These are phyloP conservation scores for Giardia duodenalis DNA, from an alignment of 208 protist genomes.

Conservation along the genomic window DNA sequence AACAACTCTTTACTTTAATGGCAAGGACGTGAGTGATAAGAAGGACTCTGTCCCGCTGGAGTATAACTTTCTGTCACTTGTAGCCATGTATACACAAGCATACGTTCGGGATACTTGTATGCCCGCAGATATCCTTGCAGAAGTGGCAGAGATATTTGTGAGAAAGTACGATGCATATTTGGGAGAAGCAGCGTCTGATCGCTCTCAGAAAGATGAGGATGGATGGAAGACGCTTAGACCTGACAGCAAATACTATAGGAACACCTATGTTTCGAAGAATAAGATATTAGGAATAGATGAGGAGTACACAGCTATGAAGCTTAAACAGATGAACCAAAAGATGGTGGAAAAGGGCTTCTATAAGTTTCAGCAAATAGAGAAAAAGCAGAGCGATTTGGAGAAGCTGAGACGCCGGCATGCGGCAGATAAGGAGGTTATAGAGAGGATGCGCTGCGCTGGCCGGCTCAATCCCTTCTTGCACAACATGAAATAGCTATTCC, in stretches of 20 bases:
- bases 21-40: not conserved
- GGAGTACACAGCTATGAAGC: not conserved
- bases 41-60: not conserved
- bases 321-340: not conserved
- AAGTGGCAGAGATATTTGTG: not conserved
- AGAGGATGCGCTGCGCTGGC: not conserved
- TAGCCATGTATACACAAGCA: not conserved
- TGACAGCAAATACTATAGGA: not conserved
- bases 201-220: not conserved
- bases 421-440: not conserved
- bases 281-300: not conserved
- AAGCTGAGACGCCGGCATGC: not conserved
- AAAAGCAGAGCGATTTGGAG: not conserved
- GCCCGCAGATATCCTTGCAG: not conserved
- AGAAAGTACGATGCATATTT: not conserved
- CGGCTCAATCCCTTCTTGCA: not conserved
- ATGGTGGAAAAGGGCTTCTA: not conserved
- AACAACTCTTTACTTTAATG: not conserved
- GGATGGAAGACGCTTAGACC: not conserved
- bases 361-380: not conserved
- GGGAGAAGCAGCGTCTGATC: not conserved
- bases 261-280: not conserved
- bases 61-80: not conserved
- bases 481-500: constrained; percentile 10
- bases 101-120: not conserved